Evolutionary conservation across 2,329 filamentous ascomycete species (phyloP).

Genomic region (Coniochaeta ligniaria): DNA sequence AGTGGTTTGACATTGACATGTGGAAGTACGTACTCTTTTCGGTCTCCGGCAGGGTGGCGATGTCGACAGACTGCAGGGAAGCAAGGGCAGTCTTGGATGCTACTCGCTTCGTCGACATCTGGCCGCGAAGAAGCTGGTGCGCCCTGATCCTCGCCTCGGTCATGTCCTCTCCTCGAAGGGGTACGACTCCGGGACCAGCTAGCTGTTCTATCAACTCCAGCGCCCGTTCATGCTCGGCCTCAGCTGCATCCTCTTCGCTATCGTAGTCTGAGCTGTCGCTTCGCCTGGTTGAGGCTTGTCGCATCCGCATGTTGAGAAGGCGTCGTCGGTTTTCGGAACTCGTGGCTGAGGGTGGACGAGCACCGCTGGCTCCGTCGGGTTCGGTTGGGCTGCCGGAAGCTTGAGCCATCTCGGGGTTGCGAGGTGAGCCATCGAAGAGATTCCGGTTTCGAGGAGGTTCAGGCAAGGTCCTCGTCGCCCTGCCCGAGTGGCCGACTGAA

Average conservation of each 20-base stretch:
- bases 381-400: not conserved
- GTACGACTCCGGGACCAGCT: not conserved
- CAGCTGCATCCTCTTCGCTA: constrained; percentile 17
- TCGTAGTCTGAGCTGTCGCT: constrained; percentile 8
- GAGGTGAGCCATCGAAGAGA: not conserved
- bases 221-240: constrained; percentile 10
- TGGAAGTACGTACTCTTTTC: constrained; percentile 38
- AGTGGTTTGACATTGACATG: not conserved
- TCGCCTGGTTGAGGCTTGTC: not conserved
- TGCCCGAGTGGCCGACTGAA: not conserved
- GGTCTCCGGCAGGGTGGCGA: constrained; percentile 34
- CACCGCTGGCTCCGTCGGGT: not conserved
- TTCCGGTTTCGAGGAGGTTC: not conserved
- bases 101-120: constrained; percentile 34
- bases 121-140: constrained; percentile 39
- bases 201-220: constrained; percentile 11
- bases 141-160: constrained; percentile 29
- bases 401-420: not conserved
- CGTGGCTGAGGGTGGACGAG: not conserved
- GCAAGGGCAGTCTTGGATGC: constrained; percentile 39
- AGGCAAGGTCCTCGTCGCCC: not conserved
- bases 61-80: constrained; percentile 37
- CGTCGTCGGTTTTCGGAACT: not conserved
- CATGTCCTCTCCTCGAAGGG: not conserved
- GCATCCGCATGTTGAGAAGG: not conserved